phyloP scores from a whole-genome alignment of 176 grass and related monocot genomes.

The Luzula sylvatica region DNA sequence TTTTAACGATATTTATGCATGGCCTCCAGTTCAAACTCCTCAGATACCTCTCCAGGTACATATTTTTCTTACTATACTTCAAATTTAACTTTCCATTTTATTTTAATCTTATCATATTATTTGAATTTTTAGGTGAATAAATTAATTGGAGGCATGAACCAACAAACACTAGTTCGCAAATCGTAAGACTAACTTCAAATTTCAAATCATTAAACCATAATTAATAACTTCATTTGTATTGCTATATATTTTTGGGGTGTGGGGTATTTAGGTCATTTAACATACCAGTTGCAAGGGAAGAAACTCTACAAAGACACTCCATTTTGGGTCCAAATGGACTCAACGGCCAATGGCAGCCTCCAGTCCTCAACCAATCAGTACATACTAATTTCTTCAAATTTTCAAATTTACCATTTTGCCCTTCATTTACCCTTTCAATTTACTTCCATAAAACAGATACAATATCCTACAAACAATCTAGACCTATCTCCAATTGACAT shows the following conservation, averaged over 20 bases:
- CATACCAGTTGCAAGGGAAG: slow-evolving; percentile 27
- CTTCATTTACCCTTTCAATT: not conserved
- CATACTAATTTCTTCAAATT: not conserved
- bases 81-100: not conserved
- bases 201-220: not conserved
- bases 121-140: slow-evolving; percentile 3
- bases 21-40: slow-evolving; percentile 25
- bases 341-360: slow-evolving; percentile 36
- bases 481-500: slow-evolving; percentile 42
- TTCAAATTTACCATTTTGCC: not conserved
- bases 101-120: slow-evolving; percentile 12
- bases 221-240: no score
- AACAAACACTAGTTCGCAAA: slow-evolving; percentile 25
- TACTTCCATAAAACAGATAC: slow-evolving; percentile 26
- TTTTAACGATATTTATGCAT: slow-evolving; percentile 18
- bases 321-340: slow-evolving; percentile 46
- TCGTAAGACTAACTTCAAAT: slow-evolving; percentile 26
- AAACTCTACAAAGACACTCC: slow-evolving; percentile 36
- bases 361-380: slow-evolving; percentile 30
- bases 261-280: slow-evolving; percentile 29
- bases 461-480: slow-evolving; percentile 42
- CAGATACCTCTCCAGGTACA: slow-evolving; percentile 23
- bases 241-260: slow-evolving; percentile 1
- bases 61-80: not conserved
- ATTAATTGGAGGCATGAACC: slow-evolving; percentile 1